These are phyloP conservation scores for Exserohilum turcica DNA, from an alignment of 2,329 filamentous ascomycete species.

Conservation along the genomic window DNA sequence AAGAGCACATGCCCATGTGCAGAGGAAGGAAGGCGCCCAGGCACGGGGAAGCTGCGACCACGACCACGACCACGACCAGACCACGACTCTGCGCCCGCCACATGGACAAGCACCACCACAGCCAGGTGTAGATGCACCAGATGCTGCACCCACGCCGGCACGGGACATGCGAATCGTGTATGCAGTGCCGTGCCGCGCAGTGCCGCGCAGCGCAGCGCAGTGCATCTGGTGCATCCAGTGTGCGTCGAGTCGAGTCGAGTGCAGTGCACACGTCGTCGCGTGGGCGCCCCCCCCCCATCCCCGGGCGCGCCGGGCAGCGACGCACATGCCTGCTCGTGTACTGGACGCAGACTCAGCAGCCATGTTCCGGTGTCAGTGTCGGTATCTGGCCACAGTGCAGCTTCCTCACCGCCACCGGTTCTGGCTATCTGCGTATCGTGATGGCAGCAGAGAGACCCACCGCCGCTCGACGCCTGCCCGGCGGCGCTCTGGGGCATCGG, in stretches of 20 bases:
- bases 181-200: no score
- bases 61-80: background rate
- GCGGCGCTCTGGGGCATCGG: conserved; percentile 10
- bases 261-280: background rate
- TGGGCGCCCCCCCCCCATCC: background rate
- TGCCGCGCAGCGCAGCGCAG: no score
- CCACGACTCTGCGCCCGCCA: background rate
- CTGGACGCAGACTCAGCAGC: background rate
- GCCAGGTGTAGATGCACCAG: no score
- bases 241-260: no score
- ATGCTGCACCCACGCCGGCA: no score
- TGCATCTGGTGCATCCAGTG: no score
- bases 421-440: conserved; percentile 11
- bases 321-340: background rate
- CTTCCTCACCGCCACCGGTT: conserved; percentile 16
- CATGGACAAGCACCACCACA: background rate
- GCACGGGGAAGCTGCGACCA: background rate
- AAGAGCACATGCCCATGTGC: no score
- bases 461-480: conserved; percentile 12
- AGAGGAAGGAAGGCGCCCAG: no score
- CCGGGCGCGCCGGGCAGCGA: background rate
- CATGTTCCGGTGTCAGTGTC: background rate
- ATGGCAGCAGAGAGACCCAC: conserved; percentile 11
- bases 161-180: no score
- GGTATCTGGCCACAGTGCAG: conserved; percentile 12